Conservation (phyloP, 495 filamentous ascomycete species). For the Daldinia vernicosa region DNA sequence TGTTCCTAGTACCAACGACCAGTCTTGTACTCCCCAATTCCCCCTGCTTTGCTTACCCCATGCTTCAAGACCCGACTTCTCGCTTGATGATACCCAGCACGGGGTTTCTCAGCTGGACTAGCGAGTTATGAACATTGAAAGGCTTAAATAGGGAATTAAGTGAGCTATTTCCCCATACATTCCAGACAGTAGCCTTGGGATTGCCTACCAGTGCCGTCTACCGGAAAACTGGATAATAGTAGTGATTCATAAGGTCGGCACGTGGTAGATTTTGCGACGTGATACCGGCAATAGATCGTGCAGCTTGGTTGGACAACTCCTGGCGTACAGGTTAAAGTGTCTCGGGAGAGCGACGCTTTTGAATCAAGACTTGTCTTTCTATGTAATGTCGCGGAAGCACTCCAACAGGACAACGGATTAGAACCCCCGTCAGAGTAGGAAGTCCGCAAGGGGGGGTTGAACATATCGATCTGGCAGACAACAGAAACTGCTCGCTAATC, state of each 20-base stretch:
- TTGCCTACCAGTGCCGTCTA: not conserved
- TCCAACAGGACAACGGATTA: not conserved
- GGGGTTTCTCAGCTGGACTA: not conserved
- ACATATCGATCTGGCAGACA: not conserved
- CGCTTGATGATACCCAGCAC: not conserved
- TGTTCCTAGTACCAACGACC: not conserved
- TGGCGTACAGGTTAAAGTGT: not conserved
- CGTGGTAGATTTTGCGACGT: not conserved
- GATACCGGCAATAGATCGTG: not conserved
- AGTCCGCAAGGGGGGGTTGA: not conserved
- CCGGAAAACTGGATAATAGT: not conserved
- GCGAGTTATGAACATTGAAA: not conserved
- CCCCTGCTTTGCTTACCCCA: not conserved
- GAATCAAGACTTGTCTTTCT: not conserved
- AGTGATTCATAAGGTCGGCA: not conserved
- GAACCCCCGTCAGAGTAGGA: not conserved
- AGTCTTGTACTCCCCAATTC: not conserved
- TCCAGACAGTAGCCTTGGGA: not conserved
- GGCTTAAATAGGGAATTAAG: not conserved
- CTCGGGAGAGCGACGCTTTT: not conserved
- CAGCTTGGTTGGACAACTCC: not conserved
- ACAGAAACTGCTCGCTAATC: not conserved
- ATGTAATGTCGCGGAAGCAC: not conserved
- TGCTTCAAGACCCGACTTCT: slow-evolving; percentile 1
- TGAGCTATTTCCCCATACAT: not conserved